Evolutionary conservation across 345 rosid genomes (phyloP), one percentile per base, ranked within the genome.

Genomic region (Balakata baccata): DNA sequence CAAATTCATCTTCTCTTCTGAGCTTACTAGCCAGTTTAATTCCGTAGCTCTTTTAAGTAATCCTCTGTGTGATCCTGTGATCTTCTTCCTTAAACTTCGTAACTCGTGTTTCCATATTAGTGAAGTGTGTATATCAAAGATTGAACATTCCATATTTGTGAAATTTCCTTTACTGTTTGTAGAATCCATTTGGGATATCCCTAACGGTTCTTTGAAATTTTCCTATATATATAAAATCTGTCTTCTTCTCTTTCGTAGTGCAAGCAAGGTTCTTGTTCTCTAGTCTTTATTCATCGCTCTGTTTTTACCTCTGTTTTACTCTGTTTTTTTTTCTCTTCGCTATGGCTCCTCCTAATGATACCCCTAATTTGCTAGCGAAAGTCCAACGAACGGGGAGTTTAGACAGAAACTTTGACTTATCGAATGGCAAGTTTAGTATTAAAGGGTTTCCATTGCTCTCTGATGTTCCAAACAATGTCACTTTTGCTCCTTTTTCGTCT

Each of bases 261-360:
- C 25, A 25, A 23, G 22, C 50, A 14, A 16, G 12, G 65, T 11
- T 64, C 7, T 37, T 37, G 6, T 29, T 7, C 5, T 54, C 1
- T 16, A 18, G 13, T 52, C 39, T 10, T 64, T 51, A 29, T 29
- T 29, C 34, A 29, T 29, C 34, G 1, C 34, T 29, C 38, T 20
- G 11, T 43, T 18, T 49, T 39, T 18, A 8, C 38, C 65, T n/a
- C 64, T 37, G 63, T 66, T 64, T 39, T 47, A 68, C 70, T 73
- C 66, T 54, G 64, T 71, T 64, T 60, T 76, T 53, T 57, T 73
- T 37, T 16, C 11, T 1, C 23, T 58, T 47, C 52, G 25, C 57
- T 60, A 89, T 91, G 97, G 91, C 93, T 64, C 90, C 91, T 3
- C 89, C 89, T 22, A 85, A 87, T 71, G 79, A 86, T 39, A 80